Evolutionary conservation across 345 rosid genomes (phyloP).

Genomic region (Durio zibethinus): DNA sequence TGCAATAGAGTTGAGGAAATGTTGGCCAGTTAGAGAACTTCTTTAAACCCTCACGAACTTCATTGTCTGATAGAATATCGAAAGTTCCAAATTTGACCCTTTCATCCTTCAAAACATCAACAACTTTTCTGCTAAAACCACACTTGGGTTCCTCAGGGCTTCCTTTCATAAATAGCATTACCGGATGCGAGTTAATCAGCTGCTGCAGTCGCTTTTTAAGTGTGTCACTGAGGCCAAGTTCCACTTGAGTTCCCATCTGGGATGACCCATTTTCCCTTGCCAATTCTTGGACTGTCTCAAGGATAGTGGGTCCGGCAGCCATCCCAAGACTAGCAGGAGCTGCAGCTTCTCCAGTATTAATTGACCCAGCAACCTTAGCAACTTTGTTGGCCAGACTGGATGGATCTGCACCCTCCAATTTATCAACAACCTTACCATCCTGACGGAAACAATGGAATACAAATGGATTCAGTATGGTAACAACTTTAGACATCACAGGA

Average conservation of each 20-base stretch:
- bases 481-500: neutral
- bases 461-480: neutral
- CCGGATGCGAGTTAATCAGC: constrained; percentile 62
- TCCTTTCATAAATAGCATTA: constrained; percentile 98
- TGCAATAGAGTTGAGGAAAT: constrained; percentile 92
- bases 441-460: constrained; percentile 22
- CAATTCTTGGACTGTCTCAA: constrained; percentile 70
- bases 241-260: constrained; percentile 33
- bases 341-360: constrained; percentile 68
- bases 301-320: constrained; percentile 83
- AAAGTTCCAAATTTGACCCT: constrained; percentile 77
- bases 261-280: constrained; percentile 54
- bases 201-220: constrained; percentile 52
- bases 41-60: constrained; percentile 92
- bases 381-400: constrained; percentile 94
- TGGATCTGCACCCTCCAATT: constrained; percentile 94
- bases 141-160: constrained; percentile 79
- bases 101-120: constrained; percentile 69
- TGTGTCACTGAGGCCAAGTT: constrained; percentile 35
- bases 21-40: constrained; percentile 99
- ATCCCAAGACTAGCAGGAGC: constrained; percentile 98
- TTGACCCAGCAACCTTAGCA: constrained; percentile 64
- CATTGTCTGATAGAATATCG: constrained; percentile 67
- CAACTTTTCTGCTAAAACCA: constrained; percentile 81
- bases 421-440: constrained; percentile 81